Base-by-base conservation (phyloP, 441 rosid species). In the Croton setiger region DNA sequence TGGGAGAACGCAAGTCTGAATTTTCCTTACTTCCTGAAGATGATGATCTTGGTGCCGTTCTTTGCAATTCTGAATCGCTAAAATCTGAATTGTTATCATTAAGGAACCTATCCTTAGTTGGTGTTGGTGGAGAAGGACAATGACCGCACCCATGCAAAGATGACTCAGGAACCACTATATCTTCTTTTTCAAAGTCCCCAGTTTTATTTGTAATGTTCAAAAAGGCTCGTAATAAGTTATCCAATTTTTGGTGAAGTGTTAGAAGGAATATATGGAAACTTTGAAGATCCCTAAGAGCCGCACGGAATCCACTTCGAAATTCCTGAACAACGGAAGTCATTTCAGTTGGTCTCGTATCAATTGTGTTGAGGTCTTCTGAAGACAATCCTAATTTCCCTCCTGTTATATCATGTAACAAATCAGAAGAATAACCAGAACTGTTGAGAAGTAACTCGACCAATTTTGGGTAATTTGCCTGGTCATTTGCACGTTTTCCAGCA, bases 391-490 rank as follows among this genome's bases (percentile, higher is more conserved):
- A 81, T 68, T 83, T 90, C 71, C 99, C 91, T 39, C 88, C 92
- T 27, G 98, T 89, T 78, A 96, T 83, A 52, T 96, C 99, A 78
- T 84, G 75, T 70, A 96, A 79, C 78, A 93, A 69, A 79, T 87
- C 80, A 6, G 92, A 87, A 49, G 98, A 75, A 49, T 83, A 96
- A 60, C 83, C 85, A 54, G 84, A 70, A 69, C 92, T 82, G 74
- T 96, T 96, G 71, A 93, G 81, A 74, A 96, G 96, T 57, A 96
- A 81, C 86, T 96, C 98, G n/a, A 96, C 96, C 85, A 96, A 71
- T 80, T 86, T 91, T 33, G 99, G 99, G 85, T 96, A 96, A 73
- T 82, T 86, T 67, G 80, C 86, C 48, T 91, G 98, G 80, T 96
- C 99, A 74, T 95, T 90, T 66, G 98, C 68, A 48, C 98, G 98